phyloP scores from a whole-genome alignment of 75 land plant species.

The Selaginella moellendorffii region DNA sequence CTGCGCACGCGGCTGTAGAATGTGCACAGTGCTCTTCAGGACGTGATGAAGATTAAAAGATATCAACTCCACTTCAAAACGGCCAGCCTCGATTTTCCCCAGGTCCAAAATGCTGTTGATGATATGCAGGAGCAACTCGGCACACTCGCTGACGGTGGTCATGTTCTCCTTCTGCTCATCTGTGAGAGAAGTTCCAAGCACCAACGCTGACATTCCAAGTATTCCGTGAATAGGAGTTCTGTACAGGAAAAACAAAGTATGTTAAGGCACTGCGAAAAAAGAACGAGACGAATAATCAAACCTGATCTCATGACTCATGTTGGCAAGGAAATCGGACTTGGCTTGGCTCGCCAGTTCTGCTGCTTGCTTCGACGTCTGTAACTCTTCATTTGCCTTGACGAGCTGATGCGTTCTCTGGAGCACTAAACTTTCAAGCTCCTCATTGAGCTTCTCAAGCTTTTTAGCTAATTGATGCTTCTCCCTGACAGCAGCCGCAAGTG shows the following conservation, averaged over 20 bases:
- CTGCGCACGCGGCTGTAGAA: not conserved
- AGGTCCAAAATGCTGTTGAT: constrained; percentile 37
- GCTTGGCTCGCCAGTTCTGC: not conserved
- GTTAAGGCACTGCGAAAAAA: too few relatives aligned
- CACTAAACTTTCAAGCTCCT: not conserved
- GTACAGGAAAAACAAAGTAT: constrained; percentile 2
- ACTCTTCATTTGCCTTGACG: not conserved
- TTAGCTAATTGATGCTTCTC: not conserved
- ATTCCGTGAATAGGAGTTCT: not conserved
- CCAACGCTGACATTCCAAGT: not conserved
- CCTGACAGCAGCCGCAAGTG: not conserved
- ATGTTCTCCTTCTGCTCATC: not conserved
- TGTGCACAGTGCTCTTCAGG: not conserved
- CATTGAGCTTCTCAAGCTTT: not conserved
- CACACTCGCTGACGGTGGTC: not conserved
- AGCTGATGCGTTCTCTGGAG: not conserved
- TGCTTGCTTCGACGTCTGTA: not conserved
- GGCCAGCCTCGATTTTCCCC: constrained; percentile 39
- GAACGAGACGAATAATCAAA: too few relatives aligned
- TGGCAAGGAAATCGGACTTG: not conserved
- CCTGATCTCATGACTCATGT: not conserved
- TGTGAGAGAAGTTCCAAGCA: not conserved
- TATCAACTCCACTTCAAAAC: constrained; percentile 29
- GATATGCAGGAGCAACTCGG: not conserved
- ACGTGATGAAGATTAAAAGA: constrained; percentile 21